Evolutionary conservation across 495 filamentous ascomycete genomes (phyloP), one percentile per base, ranked within the genome.

Genomic region (Lasiosphaeris hirsuta): DNA sequence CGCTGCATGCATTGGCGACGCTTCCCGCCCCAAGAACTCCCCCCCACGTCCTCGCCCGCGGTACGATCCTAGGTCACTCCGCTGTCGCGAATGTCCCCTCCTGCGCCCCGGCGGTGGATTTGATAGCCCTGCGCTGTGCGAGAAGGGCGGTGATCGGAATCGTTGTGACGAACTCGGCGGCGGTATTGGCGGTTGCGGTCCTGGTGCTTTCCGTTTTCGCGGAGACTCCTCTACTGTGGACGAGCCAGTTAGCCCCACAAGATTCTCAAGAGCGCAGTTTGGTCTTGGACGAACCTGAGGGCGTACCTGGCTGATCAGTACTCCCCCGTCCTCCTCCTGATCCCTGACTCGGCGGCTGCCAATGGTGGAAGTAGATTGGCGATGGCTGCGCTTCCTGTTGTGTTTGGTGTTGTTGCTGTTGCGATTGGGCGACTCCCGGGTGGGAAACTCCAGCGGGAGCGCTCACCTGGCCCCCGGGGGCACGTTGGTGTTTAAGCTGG

Each of bases 301-400:
- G 83, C 62, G 83, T 83, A 68, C 80, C 77, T 62, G 84, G 79
- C 69, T 85, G 84, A 64, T 84, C 81, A 52, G 77, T 72, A 61
- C 78, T 70, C 59, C 74, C 54, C 59, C 67, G 67, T 59, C 74
- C 70, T 49, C 77, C 79, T 61, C 75, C 69, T 68, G 14, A 34
- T 17, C 49, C 43, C 43, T 17, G 30, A 9, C 18, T 77, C 23
- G 91, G 92, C 5, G 92, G 92, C 52, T 90, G 85, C 90, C 90
- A 96, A 64, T 96, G 90, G 66, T 96, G 92, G 59, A 96, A 96
- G 66, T 90, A 95, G 48, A 96, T 87, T 11, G 85, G 77, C n/a
- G 73, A 69, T 34, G 73, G 68, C 42, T 81, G 79, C 36, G 80
- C 60, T 54, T 81, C 81, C 51, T 66, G 65, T 33, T 60, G 58